Evolutionary conservation across 805 yeast species (phyloP), one percentile per base, ranked within the genome.

Genomic region (Lipomyces yamadae): DNA sequence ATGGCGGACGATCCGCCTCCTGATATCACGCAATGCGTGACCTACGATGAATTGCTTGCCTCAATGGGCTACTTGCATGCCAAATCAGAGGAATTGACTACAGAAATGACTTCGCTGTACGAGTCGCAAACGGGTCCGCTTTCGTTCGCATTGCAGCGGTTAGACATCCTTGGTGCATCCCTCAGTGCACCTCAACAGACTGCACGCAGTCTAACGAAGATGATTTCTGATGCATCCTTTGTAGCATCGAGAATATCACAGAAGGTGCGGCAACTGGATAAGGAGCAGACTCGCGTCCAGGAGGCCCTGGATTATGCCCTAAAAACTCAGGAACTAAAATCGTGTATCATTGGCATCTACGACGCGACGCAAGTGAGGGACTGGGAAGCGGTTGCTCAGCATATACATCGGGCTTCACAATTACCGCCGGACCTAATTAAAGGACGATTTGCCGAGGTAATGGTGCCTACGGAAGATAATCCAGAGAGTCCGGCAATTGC

Each of bases 401-500:
- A 92, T 18, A 74, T 78, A 18, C 74, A 78, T 64, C 79, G 79
- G 34, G 86, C 89, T 3, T 79, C 84, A 58, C 64, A 75, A 5
- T 78, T 94, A 50, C 91, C 96, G 0, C 71, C 76, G 0, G 82
- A 81, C 0, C 72, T 84, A 4, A 75, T 89, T 15, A 80, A 78
- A 15, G 93, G 97, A 24, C 81, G 84, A 63, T 92, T 89, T 76
- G 94, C 96, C 1, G 83, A 87, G 60, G 86, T 83, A 56, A 90
- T 90, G 73, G 94, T 94, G 18, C 99, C 99, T 0, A 87, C 96
- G 0, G 81, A 89, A 10, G 96, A 91, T 64, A 82, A 92, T 15
- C 97, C 97, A 0, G 96, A 91, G 60, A 79, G 84, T 61, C 98
- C 99, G 0, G 74, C 76, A 8, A 82, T 78, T 1, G 78, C 90